Conservation (phyloP, 257 asterid genomes). For the Scutellaria barbata region DNA sequence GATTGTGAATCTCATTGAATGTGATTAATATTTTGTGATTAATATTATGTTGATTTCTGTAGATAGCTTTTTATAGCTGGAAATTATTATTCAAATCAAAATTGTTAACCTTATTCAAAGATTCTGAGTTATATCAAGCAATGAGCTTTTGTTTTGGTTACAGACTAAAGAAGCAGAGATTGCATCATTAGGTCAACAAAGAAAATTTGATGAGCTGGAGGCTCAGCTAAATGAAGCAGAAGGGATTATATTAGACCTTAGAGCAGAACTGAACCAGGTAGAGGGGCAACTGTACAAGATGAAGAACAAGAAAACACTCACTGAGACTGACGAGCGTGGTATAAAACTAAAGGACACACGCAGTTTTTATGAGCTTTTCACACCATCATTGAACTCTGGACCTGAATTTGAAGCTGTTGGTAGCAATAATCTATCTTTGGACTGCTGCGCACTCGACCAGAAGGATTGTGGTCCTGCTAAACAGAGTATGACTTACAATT, state of each 20-base stretch:
- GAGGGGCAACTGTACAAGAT: slow-evolving; percentile 48
- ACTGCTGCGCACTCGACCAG: too few species aligned
- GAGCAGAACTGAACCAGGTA: slow-evolving; percentile 58
- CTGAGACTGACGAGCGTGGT: slow-evolving; percentile 16
- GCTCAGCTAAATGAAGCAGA: slow-evolving; percentile 86
- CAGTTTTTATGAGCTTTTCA: slow-evolving; percentile 32
- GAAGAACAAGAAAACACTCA: slow-evolving; percentile 39
- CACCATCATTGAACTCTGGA: slow-evolving; percentile 36
- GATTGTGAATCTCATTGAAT: slow-evolving; percentile 9
- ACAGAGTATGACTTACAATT: slow-evolving; percentile 1
- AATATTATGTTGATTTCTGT: slow-evolving; percentile 10
- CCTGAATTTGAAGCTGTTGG: slow-evolving; percentile 30
- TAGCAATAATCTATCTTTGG: slow-evolving; percentile 13
- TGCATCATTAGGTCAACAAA: slow-evolving; percentile 43
- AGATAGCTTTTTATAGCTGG: slow-evolving; percentile 8
- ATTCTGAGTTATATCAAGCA: slow-evolving; percentile 17
- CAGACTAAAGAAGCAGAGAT: slow-evolving; percentile 64
- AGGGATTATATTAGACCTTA: slow-evolving; percentile 69
- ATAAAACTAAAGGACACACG: slow-evolving; percentile 4
- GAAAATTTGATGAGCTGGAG: slow-evolving; percentile 63
- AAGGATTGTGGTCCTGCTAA: too few species aligned
- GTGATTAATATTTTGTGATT: too few species aligned
- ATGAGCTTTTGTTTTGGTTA: slow-evolving; percentile 19
- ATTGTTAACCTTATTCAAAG: not conserved
- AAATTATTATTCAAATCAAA: not conserved